phyloP scores from a whole-genome alignment of 371 early-diverging fungal genomes.

The Mucor indicus region DNA sequence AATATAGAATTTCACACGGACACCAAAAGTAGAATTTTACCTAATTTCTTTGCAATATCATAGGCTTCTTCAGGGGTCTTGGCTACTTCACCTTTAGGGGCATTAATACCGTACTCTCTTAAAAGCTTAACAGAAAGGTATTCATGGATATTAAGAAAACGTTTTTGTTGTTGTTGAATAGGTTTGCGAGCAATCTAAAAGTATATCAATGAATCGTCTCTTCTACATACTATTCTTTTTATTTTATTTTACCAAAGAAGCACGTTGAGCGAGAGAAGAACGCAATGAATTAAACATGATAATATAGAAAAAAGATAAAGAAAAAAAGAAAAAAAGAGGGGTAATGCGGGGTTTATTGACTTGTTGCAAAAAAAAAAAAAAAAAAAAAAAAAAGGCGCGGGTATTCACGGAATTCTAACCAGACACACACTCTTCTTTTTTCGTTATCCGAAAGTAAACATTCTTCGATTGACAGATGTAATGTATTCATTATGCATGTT shows the following conservation, averaged over 20 bases:
- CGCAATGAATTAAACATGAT: slow-evolving; percentile 57
- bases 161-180: slow-evolving; percentile 67
- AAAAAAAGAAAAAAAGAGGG: slow-evolving; percentile 12
- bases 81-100: slow-evolving; percentile 89
- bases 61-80: slow-evolving; percentile 88
- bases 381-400: too few relatives aligned
- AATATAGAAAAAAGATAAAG: background rate
- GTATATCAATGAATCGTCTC: background rate
- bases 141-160: slow-evolving; percentile 96
- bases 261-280: slow-evolving; percentile 49
- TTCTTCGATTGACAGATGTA: too few relatives aligned
- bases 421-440: too few relatives aligned
- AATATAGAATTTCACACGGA: too few relatives aligned
- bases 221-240: too few relatives aligned
- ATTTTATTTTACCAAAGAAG: slow-evolving; percentile 45
- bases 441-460: too few relatives aligned
- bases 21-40: too few relatives aligned
- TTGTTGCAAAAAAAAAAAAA: too few relatives aligned
- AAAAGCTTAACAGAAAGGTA: slow-evolving; percentile 92
- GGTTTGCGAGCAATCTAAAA: slow-evolving; percentile 49
- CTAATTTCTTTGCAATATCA: slow-evolving; percentile 80
- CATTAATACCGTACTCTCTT: slow-evolving; percentile 87
- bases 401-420: too few relatives aligned
- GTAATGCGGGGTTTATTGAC: too few relatives aligned
- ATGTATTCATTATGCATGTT: too few relatives aligned